Percentiles rank a stretch among this genome's conserved stretches.
phyloP scores from a whole-genome alignment of 352 stramenopile species.

The Globisporangium carolinianum region DNA sequence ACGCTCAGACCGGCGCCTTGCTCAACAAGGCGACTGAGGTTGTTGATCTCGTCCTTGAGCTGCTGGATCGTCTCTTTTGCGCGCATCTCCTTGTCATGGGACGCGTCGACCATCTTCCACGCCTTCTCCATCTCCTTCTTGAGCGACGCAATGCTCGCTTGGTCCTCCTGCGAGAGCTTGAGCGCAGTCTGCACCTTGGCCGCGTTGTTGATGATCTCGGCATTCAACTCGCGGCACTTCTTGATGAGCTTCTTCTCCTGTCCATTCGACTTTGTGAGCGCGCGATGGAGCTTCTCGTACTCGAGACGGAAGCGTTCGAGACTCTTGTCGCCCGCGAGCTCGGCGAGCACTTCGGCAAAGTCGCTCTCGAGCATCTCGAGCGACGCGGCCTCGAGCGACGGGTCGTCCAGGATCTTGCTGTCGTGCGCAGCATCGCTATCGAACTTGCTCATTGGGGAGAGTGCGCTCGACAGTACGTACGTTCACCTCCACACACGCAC shows the following conservation, averaged over 20 bases:
- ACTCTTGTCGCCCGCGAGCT: constrained; percentile 90
- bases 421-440: constrained; percentile 17
- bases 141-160: constrained; percentile 88
- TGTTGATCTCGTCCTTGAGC: constrained; percentile 94
- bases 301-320: constrained; percentile 92
- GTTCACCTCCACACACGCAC: no score
- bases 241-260: constrained; percentile 96
- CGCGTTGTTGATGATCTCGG: constrained; percentile 95
- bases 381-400: constrained; percentile 43
- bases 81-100: constrained; percentile 90
- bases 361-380: constrained; percentile 90
- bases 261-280: constrained; percentile 90
- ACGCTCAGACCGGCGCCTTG: constrained; percentile 89
- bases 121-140: constrained; percentile 96
- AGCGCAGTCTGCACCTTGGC: constrained; percentile 94
- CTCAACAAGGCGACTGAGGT: constrained; percentile 93
- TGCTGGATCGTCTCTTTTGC: constrained; percentile 93
- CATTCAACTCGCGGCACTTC: constrained; percentile 93
- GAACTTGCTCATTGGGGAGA: constrained; percentile 13
- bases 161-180: constrained; percentile 92
- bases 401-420: constrained; percentile 42
- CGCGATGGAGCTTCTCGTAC: constrained; percentile 94
- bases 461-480: no score
- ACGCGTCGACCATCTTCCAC: constrained; percentile 94
- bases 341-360: constrained; percentile 90